A percentile compares a stretch with the other conserved stretches of the same genome.
Evolutionary conservation across 768 basidiomycete species (phyloP).

Genomic region (Basidioascus undulatus): DNA sequence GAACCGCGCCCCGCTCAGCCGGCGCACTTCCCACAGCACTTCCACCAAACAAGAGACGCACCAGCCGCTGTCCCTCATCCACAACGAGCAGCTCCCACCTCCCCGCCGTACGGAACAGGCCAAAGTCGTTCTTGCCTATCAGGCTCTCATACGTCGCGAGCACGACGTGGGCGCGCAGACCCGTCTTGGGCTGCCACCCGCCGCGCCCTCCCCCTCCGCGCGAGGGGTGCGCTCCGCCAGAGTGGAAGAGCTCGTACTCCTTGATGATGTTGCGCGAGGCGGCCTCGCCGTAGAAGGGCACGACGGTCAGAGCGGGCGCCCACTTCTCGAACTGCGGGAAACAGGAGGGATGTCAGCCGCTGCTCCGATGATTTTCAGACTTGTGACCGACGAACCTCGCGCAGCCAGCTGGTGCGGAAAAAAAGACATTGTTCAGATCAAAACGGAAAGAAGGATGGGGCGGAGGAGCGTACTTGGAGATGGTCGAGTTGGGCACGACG

Average conservation of each 20-base stretch:
- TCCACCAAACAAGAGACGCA: too few species aligned
- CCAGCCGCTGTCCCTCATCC: constrained; percentile 52
- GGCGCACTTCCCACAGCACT: too few species aligned
- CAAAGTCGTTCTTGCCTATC: constrained; percentile 40
- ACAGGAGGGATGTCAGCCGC: constrained; percentile 26
- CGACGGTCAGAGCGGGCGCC: constrained; percentile 29
- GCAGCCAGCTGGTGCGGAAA: too few species aligned
- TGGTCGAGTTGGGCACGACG: constrained; percentile 87
- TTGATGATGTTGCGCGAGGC: constrained; percentile 57
- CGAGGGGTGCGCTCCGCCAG: constrained; percentile 9
- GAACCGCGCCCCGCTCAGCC: too few species aligned
- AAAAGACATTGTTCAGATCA: too few species aligned
- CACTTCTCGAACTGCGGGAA: constrained; percentile 77
- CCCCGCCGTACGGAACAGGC: constrained; percentile 50
- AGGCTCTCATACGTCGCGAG: constrained; percentile 83
- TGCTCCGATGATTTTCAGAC: too few species aligned
- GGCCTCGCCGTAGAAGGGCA: constrained; percentile 58
- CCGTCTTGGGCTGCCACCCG: constrained; percentile 23
- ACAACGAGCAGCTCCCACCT: constrained; percentile 87
- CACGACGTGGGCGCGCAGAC: constrained; percentile 62
- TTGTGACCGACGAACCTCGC: too few species aligned
- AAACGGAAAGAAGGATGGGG: not conserved
- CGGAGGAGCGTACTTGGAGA: constrained; percentile 31
- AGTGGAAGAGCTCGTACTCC: constrained; percentile 54
- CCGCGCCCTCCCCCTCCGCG: constrained; percentile 16